These are phyloP conservation scores for Diplogelasinospora grovesii DNA, from an alignment of 495 filamentous ascomycete species.

Conservation along the genomic window DNA sequence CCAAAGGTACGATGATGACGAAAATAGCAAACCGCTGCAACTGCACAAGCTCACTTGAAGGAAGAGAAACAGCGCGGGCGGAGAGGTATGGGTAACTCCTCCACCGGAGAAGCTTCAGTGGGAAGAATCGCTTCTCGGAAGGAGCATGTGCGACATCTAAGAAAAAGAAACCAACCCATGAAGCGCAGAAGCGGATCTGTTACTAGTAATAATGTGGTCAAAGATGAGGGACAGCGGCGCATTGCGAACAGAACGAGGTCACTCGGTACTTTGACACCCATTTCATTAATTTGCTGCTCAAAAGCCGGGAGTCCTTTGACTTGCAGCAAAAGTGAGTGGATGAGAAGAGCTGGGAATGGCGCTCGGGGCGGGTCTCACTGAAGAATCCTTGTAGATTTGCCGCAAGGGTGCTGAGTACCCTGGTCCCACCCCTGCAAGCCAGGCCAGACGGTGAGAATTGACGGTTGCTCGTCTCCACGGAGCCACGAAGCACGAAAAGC, in stretches of 20 bases:
- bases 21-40: no score
- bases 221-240: not conserved
- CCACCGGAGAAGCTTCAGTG: not conserved
- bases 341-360: conserved; percentile 1
- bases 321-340: not conserved
- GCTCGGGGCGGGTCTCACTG: conserved; percentile 4
- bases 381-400: conserved; percentile 9
- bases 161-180: not conserved
- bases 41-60: not conserved
- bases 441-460: not conserved
- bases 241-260: not conserved
- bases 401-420: conserved; percentile 9
- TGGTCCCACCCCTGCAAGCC: conserved; percentile 1
- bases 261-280: not conserved
- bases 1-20: no score
- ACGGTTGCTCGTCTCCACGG: no score
- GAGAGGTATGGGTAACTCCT: not conserved
- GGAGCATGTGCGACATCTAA: not conserved
- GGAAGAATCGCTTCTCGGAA: not conserved
- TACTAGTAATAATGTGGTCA: not conserved
- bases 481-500: no score
- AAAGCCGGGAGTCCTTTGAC: not conserved
- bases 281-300: not conserved
- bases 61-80: not conserved
- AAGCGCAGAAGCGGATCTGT: not conserved